phyloP scores from a whole-genome alignment of 768 basidiomycete genomes.

The Amanita muscaria region DNA sequence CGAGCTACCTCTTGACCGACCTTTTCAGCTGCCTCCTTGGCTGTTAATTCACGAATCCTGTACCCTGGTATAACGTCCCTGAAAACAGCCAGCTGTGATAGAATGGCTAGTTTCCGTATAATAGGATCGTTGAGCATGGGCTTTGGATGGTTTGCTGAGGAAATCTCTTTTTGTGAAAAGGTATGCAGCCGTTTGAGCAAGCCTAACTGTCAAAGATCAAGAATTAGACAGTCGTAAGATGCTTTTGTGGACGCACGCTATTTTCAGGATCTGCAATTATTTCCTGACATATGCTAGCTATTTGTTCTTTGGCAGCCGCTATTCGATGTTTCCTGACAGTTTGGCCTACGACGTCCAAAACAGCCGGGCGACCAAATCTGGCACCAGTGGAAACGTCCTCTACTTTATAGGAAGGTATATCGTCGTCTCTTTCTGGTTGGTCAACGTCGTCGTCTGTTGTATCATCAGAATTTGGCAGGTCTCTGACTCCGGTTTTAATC shows the following conservation, averaged over 20 bases:
- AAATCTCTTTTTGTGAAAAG: conserved; percentile 74
- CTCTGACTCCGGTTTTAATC: conserved; percentile 39
- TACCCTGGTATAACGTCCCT: conserved; percentile 96
- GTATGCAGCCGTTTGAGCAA: conserved; percentile 83
- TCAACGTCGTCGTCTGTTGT: conserved; percentile 23
- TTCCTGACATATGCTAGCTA: conserved; percentile 89
- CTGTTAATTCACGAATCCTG: conserved; percentile 85
- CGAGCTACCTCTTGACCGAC: conserved; percentile 88
- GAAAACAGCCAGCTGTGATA: conserved; percentile 90
- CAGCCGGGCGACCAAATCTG: conserved; percentile 78
- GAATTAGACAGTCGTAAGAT: background rate
- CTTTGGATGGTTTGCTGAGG: conserved; percentile 57
- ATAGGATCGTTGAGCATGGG: conserved; percentile 71
- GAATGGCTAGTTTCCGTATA: conserved; percentile 80
- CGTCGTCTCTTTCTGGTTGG: conserved; percentile 22
- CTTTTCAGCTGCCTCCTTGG: conserved; percentile 86
- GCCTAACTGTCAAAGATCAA: conserved; percentile 49
- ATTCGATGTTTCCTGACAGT: conserved; percentile 59
- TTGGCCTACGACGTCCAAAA: conserved; percentile 60
- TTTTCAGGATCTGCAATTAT: conserved; percentile 93
- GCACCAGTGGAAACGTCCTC: conserved; percentile 80
- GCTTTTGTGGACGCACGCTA: conserved; percentile 60
- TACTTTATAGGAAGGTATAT: conserved; percentile 20
- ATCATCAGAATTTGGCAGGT: conserved; percentile 18
- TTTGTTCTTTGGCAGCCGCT: conserved; percentile 84